Evolutionary conservation across 2,329 filamentous ascomycete species (phyloP).

Genomic region (Ambrosiella beaveri): DNA sequence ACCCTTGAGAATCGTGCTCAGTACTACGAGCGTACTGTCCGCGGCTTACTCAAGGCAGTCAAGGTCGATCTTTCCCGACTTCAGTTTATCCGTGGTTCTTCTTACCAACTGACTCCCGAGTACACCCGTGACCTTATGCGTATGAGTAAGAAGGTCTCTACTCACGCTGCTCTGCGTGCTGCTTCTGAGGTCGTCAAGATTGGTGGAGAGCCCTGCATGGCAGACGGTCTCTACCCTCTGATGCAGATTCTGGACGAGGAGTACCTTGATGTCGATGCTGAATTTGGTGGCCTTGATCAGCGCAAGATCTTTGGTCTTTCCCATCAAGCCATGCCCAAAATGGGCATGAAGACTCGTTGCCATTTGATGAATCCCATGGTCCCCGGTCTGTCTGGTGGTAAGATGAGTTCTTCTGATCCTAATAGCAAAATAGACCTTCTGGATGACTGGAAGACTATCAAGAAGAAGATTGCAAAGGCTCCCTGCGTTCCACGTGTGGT

Average conservation of each 20-base stretch:
- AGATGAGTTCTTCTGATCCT: conserved; percentile 65
- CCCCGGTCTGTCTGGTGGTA: conserved; percentile 64
- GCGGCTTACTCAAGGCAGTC: conserved; percentile 55
- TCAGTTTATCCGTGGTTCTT: conserved; percentile 68
- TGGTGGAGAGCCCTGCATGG: conserved; percentile 54
- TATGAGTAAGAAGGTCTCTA: conserved; percentile 42
- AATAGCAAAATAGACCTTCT: conserved; percentile 91
- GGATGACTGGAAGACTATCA: conserved; percentile 55
- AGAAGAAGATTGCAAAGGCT: conserved; percentile 76
- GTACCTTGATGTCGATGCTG: conserved; percentile 70
- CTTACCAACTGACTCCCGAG: conserved; percentile 54
- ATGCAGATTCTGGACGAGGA: conserved; percentile 83
- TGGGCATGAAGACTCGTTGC: conserved; percentile 52
- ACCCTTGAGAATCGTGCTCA: conserved; percentile 65
- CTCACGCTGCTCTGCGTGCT: conserved; percentile 75
- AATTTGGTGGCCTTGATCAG: conserved; percentile 76
- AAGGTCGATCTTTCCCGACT: conserved; percentile 65
- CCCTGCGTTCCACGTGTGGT: conserved; percentile 57
- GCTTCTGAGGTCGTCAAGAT: conserved; percentile 94
- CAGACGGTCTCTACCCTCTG: conserved; percentile 26
- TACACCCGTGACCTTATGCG: conserved; percentile 86
- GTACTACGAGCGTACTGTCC: conserved; percentile 70
- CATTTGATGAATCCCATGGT: conserved; percentile 56
- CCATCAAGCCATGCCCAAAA: conserved; percentile 65
- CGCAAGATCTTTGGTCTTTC: conserved; percentile 78